Base-by-base conservation (phyloP, 805 yeast genomes). In the Starmerella stigmatis region DNA sequence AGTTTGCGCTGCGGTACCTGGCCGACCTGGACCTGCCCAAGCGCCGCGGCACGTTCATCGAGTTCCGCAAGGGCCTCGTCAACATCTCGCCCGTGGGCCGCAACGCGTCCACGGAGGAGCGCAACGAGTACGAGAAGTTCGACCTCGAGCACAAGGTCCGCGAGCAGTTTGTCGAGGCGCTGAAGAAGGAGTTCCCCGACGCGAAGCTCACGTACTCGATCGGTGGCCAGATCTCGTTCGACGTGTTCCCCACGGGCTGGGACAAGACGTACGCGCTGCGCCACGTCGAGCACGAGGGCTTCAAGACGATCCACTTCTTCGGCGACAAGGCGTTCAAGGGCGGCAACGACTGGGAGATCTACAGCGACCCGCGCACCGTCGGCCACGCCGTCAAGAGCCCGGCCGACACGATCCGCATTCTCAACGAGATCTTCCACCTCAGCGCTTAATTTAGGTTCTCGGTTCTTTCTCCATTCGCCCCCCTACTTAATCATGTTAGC, bases 191-290 rank as follows among this genome's bases (percentile, higher is more conserved):
- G 61, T 92, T 92, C 74, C 67, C 89, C 47, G 89, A 88, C 67
- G 72, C 72, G 60, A 82, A 81, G 46, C 75, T 92, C 63, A 89
- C 97, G 56, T 92, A 82, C 76, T 92, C 98, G 49, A 92, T 92
- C 55, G 99, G 99, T 67, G 99, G 99, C 59, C 97, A 92, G 75
- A 92, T 92, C 66, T 89, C 97, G 28, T 92, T 92, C 61, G 99
- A 92, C 62, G 97, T 92, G 54, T 92, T 92, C 89, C 99, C 99
- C 72, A 85, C 96, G 53, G 98, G 99, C 63, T 92, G 99, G 99
- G 99, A 92, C 70, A 92, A 92, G 78, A 92, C 99, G 51, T 92
- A 89, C 73, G 85, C 94, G 68, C 76, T 92, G 64, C 86, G 81
- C 68, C 98, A 89, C 69, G 88, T 92, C 58, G 85, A 70, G 60